phyloP scores from a whole-genome alignment of 257 asterid genomes.

The Ocimum tenuiflorum region DNA sequence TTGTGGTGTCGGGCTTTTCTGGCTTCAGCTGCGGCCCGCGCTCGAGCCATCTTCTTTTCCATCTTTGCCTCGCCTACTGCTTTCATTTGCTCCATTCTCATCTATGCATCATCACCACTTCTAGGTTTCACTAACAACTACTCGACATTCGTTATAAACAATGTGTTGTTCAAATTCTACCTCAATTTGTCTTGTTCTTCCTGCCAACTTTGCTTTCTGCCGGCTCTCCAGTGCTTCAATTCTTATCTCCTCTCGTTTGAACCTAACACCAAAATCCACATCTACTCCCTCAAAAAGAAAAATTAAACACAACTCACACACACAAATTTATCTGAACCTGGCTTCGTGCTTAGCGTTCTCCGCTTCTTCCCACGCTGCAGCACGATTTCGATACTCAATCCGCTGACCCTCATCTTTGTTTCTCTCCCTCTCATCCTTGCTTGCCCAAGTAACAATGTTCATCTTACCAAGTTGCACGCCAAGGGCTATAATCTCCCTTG shows the following conservation, averaged over 20 bases:
- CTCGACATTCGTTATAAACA: neutral
- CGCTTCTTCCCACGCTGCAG: slow-evolving; percentile 87
- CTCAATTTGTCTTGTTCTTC: slow-evolving; percentile 87
- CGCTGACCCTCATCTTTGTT: slow-evolving; percentile 26
- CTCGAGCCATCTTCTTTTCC: slow-evolving; percentile 13
- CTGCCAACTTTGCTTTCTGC: slow-evolving; percentile 76
- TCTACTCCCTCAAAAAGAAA: no score
- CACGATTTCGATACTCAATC: slow-evolving; percentile 65
- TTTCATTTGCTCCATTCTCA: slow-evolving; percentile 64
- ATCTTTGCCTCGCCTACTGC: slow-evolving; percentile 70
- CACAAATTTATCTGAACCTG: slow-evolving; percentile 36
- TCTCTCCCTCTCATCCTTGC: slow-evolving; percentile 64
- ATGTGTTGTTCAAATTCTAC: slow-evolving; percentile 22
- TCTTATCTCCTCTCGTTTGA: slow-evolving; percentile 71
- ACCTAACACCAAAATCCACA: slow-evolving; percentile 33
- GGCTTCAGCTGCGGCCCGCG: slow-evolving; percentile 61
- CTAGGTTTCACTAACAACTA: neutral
- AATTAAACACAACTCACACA: no score
- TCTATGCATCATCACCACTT: slow-evolving; percentile 18
- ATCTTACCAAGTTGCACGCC: slow-evolving; percentile 88
- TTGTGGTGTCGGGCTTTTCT: slow-evolving; percentile 50
- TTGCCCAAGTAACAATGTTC: slow-evolving; percentile 97
- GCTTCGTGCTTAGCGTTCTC: slow-evolving; percentile 76
- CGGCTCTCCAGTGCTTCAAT: slow-evolving; percentile 90
- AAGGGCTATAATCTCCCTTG: slow-evolving; percentile 78